Evolutionary conservation across 2,329 filamentous ascomycete species (phyloP).

Genomic region (Ambrosiella beaveri): DNA sequence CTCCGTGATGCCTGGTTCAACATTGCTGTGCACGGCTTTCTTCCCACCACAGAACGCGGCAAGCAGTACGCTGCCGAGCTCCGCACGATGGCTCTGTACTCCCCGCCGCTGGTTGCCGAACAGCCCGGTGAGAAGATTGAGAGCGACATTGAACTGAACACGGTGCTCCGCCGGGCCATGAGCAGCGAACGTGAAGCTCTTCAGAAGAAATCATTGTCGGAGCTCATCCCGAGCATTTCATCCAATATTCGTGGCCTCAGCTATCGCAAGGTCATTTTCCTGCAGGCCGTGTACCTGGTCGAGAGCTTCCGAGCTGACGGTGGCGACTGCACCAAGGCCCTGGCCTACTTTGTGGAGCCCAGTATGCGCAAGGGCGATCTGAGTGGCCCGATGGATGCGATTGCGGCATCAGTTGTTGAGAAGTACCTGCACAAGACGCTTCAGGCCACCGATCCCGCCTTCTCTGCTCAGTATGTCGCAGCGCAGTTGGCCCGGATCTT

Average conservation of each 20-base stretch:
- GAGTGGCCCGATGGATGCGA: conserved; percentile 46
- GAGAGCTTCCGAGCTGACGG: conserved; percentile 74
- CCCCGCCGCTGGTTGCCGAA: conserved; percentile 71
- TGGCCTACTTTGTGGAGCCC: conserved; percentile 90
- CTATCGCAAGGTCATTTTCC: conserved; percentile 80
- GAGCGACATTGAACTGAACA: conserved; percentile 93
- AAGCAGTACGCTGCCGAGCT: conserved; percentile 61
- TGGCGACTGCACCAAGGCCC: conserved; percentile 75
- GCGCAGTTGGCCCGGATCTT: conserved; percentile 75
- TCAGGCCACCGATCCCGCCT: conserved; percentile 52
- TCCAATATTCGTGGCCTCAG: conserved; percentile 65
- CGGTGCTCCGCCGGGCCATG: conserved; percentile 73
- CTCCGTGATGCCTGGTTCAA: conserved; percentile 97
- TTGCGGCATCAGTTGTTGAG: conserved; percentile 52
- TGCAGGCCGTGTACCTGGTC: conserved; percentile 78
- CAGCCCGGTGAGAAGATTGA: conserved; percentile 80
- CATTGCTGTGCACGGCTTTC: conserved; percentile 84
- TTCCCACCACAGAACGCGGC: conserved; percentile 53
- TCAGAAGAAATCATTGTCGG: conserved; percentile 63
- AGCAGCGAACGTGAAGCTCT: conserved; percentile 58
- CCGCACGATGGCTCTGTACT: conserved; percentile 69
- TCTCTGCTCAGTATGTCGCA: conserved; percentile 84
- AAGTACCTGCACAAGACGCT: conserved; percentile 65
- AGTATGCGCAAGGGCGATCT: conserved; percentile 52
- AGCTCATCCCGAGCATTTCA: conserved; percentile 58